A percentile compares a stretch with the other conserved stretches of the same genome.
These are phyloP conservation scores for Rusavskia elegans DNA, from an alignment of 495 filamentous ascomycete species.

Conservation along the genomic window DNA sequence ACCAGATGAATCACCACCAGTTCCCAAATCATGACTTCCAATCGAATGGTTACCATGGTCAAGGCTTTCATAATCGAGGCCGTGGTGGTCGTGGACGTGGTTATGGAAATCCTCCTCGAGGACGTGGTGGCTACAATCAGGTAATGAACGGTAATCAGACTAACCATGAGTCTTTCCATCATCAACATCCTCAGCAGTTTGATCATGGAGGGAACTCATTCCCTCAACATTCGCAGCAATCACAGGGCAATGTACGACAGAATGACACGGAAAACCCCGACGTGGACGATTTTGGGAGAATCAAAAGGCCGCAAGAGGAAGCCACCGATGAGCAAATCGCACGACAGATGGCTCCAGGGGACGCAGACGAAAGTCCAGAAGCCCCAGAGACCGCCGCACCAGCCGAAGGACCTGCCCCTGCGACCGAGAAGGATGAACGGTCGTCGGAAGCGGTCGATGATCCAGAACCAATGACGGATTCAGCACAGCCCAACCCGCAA, in stretches of 20 bases:
- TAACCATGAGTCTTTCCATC: constrained; percentile 23
- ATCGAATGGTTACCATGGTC: constrained; percentile 43
- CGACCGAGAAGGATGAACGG: background rate
- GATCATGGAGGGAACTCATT: background rate
- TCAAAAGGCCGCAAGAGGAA: constrained; percentile 5
- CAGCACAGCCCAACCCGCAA: constrained; percentile 5
- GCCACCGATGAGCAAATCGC: constrained; percentile 12
- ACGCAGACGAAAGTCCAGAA: constrained; percentile 14
- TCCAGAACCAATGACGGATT: background rate
- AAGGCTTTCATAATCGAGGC: constrained; percentile 37
- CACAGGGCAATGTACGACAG: constrained; percentile 1
- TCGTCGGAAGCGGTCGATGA: background rate
- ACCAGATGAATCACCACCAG: constrained; percentile 36
- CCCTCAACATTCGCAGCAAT: constrained; percentile 2
- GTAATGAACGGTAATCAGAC: constrained; percentile 22
- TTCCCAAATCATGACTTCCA: constrained; percentile 40
- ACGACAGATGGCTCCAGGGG: constrained; percentile 18
- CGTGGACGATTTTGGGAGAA: constrained; percentile 1
- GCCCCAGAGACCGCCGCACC: constrained; percentile 1
- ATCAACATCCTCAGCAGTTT: constrained; percentile 19
- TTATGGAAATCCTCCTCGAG: constrained; percentile 30
- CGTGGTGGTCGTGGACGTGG: constrained; percentile 59
- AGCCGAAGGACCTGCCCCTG: constrained; percentile 7
- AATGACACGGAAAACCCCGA: background rate
- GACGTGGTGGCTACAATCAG: constrained; percentile 35